Evolutionary conservation across 2,329 filamentous ascomycete species (phyloP), one percentile per base, ranked within the genome.

Genomic region (Talaromyces islandicus): DNA sequence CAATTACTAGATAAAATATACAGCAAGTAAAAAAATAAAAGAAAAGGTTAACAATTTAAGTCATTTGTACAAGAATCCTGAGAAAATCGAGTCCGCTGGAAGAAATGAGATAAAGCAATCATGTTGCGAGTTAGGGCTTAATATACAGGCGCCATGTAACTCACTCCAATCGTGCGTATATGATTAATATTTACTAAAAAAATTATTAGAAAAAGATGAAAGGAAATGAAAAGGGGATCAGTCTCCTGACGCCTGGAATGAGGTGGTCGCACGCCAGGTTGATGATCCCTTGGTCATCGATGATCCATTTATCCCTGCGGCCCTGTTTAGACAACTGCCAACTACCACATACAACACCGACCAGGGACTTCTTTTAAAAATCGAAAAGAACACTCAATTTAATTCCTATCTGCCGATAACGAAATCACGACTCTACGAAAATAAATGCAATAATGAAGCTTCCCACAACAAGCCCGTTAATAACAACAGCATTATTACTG

Each of bases 401-500:
- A 12, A 35, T 2, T 21, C 11, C 6, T 46, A 24, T 6, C 43
- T 46, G 35, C 3, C 35, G 9, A n/a, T 38, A 25, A 50, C 19
- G 19, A 50, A 1, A 12, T 12, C 43, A 25, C 19, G 24, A 50
- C 43, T 21, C 43, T 50, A 50, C 43, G 24, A 21, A 9, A 25
- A 50, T 7, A 21, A 25, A 50, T 50, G 43, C 43, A 7, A 50
- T 50, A 50, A 50, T 50, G 43, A 50, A 50, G 43, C 43, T 50
- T 50, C 43, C 43, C 24, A 50, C 19, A 14, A 24, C 24, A 12
- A 10, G 43, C 25, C 48, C 29, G 27, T 17, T 55, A 21, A 30
- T 60, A 32, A 35, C 56, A 7, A 46, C 43, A 9, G 41, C 60
- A 10, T n/a, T 54, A 17, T 25, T 64, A 30, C 19, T 62, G 29